Evolutionary conservation across 192 early-diverging fungal species (phyloP).

Genomic region (Entomortierella beljakovae): DNA sequence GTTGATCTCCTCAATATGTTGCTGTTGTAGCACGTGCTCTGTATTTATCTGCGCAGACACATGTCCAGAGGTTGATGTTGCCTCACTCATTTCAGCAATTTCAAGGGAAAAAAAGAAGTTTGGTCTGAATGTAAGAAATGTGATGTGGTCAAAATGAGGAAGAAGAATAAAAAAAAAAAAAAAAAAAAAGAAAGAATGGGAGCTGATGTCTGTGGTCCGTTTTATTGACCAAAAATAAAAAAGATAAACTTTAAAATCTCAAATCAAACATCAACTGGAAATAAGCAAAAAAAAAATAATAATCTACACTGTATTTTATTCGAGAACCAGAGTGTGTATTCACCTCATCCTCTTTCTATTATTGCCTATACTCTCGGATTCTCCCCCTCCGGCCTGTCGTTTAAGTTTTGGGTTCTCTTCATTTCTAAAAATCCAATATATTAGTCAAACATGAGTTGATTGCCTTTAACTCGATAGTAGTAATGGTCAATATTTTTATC

Average conservation of each 20-base stretch:
- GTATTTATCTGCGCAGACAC: not conserved
- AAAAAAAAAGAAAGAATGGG: too few relatives aligned
- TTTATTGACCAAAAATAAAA: too few relatives aligned
- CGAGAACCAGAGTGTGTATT: not conserved
- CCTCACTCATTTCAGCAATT: not conserved
- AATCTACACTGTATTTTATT: not conserved
- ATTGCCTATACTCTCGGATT: constrained; percentile 28
- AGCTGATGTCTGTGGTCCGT: too few relatives aligned
- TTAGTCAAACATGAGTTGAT: not conserved
- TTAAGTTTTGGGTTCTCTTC: constrained; percentile 47
- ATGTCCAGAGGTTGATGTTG: not conserved
- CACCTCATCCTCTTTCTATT: constrained; percentile 37
- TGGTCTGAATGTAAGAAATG: too few relatives aligned
- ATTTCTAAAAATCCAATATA: constrained; percentile 5
- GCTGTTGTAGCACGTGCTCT: not conserved
- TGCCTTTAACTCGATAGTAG: too few relatives aligned
- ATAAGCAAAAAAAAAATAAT: not conserved
- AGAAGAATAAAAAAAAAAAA: too few relatives aligned
- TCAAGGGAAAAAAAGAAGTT: too few relatives aligned
- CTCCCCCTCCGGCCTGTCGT: constrained; percentile 34
- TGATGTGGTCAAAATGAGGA: too few relatives aligned
- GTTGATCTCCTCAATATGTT: constrained; percentile 9
- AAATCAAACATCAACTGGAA: too few relatives aligned
- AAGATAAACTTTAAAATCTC: too few relatives aligned
- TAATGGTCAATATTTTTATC: not conserved